phyloP scores from a whole-genome alignment of 495 filamentous ascomycete genomes.

The Penicillium odoratum region DNA sequence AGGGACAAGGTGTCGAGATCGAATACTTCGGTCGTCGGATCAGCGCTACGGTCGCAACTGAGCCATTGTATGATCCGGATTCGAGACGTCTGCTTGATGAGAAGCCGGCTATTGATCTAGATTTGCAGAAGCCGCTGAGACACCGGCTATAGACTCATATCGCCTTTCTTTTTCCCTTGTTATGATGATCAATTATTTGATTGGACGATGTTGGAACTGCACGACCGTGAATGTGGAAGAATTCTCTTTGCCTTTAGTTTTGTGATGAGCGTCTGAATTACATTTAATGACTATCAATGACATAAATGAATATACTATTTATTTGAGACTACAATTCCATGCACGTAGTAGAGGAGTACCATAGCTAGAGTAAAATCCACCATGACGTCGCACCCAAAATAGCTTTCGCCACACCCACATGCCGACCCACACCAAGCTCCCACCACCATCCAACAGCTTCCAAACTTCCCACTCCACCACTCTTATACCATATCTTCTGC shows the following conservation, averaged over 20 bases:
- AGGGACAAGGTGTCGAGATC: constrained; percentile 43
- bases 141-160: constrained; percentile 14
- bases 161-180: not conserved
- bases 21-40: constrained; percentile 50
- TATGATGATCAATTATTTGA: not conserved
- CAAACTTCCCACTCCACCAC: not conserved
- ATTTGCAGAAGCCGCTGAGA: constrained; percentile 15
- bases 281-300: not conserved
- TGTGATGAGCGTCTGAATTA: not conserved
- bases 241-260: not conserved
- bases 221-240: not conserved
- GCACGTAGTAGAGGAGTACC: not conserved
- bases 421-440: not conserved
- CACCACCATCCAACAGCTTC: not conserved
- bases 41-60: constrained; percentile 38
- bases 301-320: not conserved
- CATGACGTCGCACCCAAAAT: constrained; percentile 1
- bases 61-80: constrained; percentile 42
- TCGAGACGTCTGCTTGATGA: constrained; percentile 27
- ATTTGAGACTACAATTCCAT: not conserved
- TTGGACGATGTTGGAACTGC: not conserved
- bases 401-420: not conserved
- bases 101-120: constrained; percentile 5
- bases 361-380: not conserved
- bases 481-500: not conserved